phyloP scores from a whole-genome alignment of 306 rosid species.

The Prinsepia uniflora region DNA sequence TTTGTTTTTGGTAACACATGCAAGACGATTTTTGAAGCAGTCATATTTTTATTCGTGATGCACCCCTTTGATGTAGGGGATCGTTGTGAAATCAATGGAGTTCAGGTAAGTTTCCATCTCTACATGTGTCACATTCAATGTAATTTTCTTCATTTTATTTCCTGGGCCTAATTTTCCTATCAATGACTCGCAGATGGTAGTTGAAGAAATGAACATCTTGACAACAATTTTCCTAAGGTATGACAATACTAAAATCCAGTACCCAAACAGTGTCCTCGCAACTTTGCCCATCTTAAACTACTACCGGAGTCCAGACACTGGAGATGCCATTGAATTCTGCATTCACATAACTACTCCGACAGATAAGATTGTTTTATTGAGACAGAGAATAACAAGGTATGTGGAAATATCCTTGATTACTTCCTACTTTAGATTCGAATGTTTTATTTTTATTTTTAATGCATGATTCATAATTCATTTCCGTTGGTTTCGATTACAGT shows the following conservation, averaged over 20 bases:
- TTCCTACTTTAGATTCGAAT: neutral
- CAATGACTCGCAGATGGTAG: constrained; percentile 68
- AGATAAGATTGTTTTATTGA: constrained; percentile 58
- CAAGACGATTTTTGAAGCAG: constrained; percentile 82
- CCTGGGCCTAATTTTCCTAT: constrained; percentile 22
- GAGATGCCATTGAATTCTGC: constrained; percentile 68
- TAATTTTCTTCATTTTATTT: neutral
- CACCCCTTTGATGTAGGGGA: constrained; percentile 98
- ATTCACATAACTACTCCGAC: constrained; percentile 70
- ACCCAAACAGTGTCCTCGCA: constrained; percentile 72
- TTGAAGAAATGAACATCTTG: constrained; percentile 97
- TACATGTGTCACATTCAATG: neutral
- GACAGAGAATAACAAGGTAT: constrained; percentile 64
- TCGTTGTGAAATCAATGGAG: constrained; percentile 78
- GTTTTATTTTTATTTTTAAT: neutral
- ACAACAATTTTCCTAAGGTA: constrained; percentile 75
- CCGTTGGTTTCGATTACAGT: constrained; percentile 42
- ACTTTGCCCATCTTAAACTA: constrained; percentile 63
- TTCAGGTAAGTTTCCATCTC: constrained; percentile 51
- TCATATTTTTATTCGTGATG: constrained; percentile 76
- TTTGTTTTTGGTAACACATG: constrained; percentile 91
- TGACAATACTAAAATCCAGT: constrained; percentile 56
- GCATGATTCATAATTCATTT: constrained; percentile 6
- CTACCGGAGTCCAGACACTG: constrained; percentile 94
- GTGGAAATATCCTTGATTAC: constrained; percentile 1